Base-by-base conservation (phyloP, 805 yeast species). In the Zygoascus ofunaensis region DNA sequence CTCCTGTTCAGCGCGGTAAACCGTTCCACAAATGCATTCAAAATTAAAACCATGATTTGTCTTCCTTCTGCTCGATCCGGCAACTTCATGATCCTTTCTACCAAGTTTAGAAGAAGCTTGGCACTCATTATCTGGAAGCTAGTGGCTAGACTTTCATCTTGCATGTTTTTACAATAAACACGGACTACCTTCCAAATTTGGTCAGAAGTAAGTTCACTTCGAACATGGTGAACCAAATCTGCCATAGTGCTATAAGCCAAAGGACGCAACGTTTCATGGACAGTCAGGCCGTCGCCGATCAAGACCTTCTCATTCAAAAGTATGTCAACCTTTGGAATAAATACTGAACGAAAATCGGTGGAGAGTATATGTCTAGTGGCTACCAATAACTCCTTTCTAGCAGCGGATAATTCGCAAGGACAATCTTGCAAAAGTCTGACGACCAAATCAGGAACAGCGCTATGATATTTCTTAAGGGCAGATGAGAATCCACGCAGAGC, bases 61-160 rank as follows among this genome's bases (percentile, higher is more conserved):
- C 92, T 71, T 2, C 87, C 83, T 50, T 92, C 95, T 22, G 77
- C 73, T 52, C 84, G 84, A 43, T 83, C 82, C 34, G 84, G 89
- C 54, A 89, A 63, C 55, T 83, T 82, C 74, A 83, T 73, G 34
- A 92, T 82, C 37, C 94, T 70, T 53, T 94, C 98, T 18, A 92
- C 90, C 55, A 94, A 68, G 61, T 92, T 94, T 49, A 90, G 64
- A 26, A 92, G 64, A 26, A 92, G 68, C 63, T 89, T 90, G 2
- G 97, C 95, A 64, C 96, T 84, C 97, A 92, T 87, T 7, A 89
- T 84, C 61, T 94, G 97, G 32, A 89, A 95, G 4, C 94, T 84
- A 49, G 86, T 72, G 1, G 94, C 92, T 50, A 92, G 65, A 0
- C 89, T 68, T 50, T 77, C 79, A 58, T 94, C 97, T 53, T 82